A percentile compares a stretch with the other conserved stretches of the same genome.
Conservation (phyloP, 2,329 filamentous ascomycete species). For the Fusarium temperatum region DNA sequence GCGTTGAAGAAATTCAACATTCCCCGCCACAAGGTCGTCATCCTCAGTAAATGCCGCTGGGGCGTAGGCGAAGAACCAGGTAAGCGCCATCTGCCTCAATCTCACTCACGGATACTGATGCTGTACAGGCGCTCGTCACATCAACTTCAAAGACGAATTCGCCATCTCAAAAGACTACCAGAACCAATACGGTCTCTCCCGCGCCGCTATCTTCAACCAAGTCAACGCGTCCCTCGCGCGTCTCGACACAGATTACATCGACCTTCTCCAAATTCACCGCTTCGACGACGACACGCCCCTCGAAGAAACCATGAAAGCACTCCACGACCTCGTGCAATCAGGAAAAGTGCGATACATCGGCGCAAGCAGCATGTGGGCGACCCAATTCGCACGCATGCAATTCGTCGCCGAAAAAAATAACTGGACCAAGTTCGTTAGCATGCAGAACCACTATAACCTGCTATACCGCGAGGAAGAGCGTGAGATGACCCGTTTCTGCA, state of each 20-base stretch:
- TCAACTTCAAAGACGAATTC: conserved; percentile 17
- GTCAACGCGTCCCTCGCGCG: conserved; percentile 31
- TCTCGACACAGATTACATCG: conserved; percentile 55
- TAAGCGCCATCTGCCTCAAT: fast-evolving
- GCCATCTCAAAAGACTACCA: conserved; percentile 32
- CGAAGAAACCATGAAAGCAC: conserved; percentile 66
- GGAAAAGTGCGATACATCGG: conserved; percentile 67
- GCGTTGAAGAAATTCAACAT: conserved; percentile 27
- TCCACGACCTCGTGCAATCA: conserved; percentile 63
- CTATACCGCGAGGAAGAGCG: conserved; percentile 67
- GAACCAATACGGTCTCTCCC: conserved; percentile 33
- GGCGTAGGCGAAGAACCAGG: conserved; percentile 28
- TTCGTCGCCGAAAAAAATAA: conserved; percentile 61
- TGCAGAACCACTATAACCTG: conserved; percentile 66
- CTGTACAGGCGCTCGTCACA: neutral
- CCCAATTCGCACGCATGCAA: conserved; percentile 59
- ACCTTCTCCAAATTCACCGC: conserved; percentile 63
- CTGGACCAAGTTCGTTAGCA: conserved; percentile 66
- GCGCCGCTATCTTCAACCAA: conserved; percentile 31
- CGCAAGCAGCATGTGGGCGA: conserved; percentile 56
- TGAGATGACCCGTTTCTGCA: conserved; percentile 55
- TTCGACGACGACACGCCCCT: conserved; percentile 55
- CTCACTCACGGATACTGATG: neutral
- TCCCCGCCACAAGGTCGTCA: conserved; percentile 26
- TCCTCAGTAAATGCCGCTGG: conserved; percentile 30